Percentiles rank a stretch among this genome's conserved stretches.
These are phyloP conservation scores for Talaromyces sp. DNA, from an alignment of 2,329 filamentous ascomycete genomes.

Conservation along the genomic window DNA sequence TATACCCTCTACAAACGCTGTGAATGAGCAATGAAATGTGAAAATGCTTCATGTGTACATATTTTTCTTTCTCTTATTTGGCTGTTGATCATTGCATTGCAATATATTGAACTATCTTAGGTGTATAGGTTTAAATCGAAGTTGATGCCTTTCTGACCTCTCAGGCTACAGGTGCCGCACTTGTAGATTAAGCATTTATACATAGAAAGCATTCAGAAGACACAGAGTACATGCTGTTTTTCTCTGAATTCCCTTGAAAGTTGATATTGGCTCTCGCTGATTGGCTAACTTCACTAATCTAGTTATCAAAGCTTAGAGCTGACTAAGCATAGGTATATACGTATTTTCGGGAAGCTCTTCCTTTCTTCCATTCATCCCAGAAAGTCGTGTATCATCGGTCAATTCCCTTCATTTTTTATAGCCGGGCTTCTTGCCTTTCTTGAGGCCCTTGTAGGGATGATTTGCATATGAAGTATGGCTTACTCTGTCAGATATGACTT, in stretches of 20 bases:
- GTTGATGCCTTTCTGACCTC: background rate
- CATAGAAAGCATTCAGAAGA: background rate
- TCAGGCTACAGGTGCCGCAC: background rate
- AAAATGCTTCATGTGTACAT: constrained; percentile 6
- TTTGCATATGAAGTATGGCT: background rate
- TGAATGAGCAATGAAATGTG: constrained; percentile 14
- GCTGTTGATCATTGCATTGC: background rate
- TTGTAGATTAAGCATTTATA: background rate
- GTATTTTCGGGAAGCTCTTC: background rate
- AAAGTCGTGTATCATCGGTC: background rate
- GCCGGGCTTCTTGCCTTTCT: background rate
- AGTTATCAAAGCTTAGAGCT: background rate
- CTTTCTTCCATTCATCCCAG: background rate
- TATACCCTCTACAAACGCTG: constrained; percentile 10
- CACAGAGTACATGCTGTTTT: background rate
- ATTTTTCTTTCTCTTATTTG: background rate
- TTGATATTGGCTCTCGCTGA: background rate
- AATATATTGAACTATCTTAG: background rate
- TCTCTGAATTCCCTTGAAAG: no score
- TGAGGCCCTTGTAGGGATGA: constrained; percentile 4
- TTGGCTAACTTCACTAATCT: background rate
- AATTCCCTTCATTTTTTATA: background rate
- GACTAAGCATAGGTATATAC: constrained; percentile 8
- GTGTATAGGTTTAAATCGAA: background rate
- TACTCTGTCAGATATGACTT: constrained; percentile 21